Evolutionary conservation across 2,329 filamentous ascomycete species (phyloP).

Genomic region (Curvularia eragrostidis): DNA sequence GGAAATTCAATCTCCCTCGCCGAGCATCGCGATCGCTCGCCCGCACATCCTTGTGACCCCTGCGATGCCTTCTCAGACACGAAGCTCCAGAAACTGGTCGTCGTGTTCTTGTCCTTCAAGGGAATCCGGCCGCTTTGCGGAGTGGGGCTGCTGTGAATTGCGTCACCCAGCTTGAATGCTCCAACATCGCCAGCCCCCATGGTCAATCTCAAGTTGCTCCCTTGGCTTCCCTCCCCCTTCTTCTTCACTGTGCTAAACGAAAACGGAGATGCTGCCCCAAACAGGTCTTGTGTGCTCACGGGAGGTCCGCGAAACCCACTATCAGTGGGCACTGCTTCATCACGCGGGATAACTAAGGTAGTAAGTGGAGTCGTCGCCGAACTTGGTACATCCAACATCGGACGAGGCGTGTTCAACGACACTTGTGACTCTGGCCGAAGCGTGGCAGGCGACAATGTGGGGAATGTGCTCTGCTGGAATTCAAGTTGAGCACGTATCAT

Average conservation of each 20-base stretch:
- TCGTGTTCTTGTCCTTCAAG: constrained; percentile 37
- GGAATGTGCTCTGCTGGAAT: constrained; percentile 41
- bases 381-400: constrained; percentile 22
- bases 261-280: constrained; percentile 52
- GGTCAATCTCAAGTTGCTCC: constrained; percentile 34
- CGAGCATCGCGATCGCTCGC: constrained; percentile 13
- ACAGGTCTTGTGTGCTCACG: constrained; percentile 55
- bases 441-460: constrained; percentile 23
- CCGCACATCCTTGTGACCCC: constrained; percentile 15
- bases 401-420: constrained; percentile 26
- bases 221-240: constrained; percentile 23
- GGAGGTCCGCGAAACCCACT: constrained; percentile 22
- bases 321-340: constrained; percentile 23
- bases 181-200: constrained; percentile 23
- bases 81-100: constrained; percentile 22
- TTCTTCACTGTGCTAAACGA: constrained; percentile 53
- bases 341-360: constrained; percentile 33
- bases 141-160: constrained; percentile 31
- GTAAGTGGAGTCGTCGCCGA: constrained; percentile 42
- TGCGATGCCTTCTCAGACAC: constrained; percentile 35
- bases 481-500: constrained; percentile 44
- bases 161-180: constrained; percentile 11
- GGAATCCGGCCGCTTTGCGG: constrained; percentile 31
- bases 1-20: constrained; percentile 27
- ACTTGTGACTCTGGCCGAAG: constrained; percentile 27